Evolutionary conservation across 345 rosid genomes (phyloP), one percentile per base, ranked within the genome.

Genomic region (Laguncularia racemosa): DNA sequence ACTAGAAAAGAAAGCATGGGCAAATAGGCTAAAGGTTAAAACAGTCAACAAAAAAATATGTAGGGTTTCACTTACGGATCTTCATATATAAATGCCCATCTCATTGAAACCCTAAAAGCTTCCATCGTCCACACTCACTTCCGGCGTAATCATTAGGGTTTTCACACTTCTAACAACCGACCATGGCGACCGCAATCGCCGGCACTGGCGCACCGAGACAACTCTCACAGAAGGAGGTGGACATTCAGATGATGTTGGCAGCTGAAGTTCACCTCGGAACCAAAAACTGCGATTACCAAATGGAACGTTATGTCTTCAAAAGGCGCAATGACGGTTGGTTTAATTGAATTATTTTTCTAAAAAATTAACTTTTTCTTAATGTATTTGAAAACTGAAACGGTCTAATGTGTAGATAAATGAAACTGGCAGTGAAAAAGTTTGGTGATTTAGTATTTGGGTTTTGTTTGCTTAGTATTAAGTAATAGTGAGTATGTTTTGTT

Each of bases 301-400:
- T 91, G 97, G 97, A 91, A 55, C 87, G 95, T 12, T 91, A 91
- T 65, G 89, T 81, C 57, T 88, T 88, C 86, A 91, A 91, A 86
- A 82, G 97, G 55, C 88, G 96, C 64, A 80, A 85, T 57, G 97
- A 91, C 45, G 97, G 97, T 91, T 73, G 13, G 16, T 28, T 53
- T n/a, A 17, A 0, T 0, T 16, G 8, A 50, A 16, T 9, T 33
- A 9, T 33, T 33, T 33, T 2, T 33, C 28, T 0, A 6, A 23
- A n/a, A 23, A 23, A 2, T 23, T 23, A 23, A 23, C 5, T 0
- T 23, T 1, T 23, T 23, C 40, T 6, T 43, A 23, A 44, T 44
- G 9, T 19, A 16, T 55, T 55, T 13, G 11, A 13, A 21, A 1
- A 44, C 40, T 17, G 15, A 7, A 2, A 17, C 28, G 18, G 18